Conservation (phyloP, 495 filamentous ascomycete genomes). For the Neurospora discreta region DNA sequence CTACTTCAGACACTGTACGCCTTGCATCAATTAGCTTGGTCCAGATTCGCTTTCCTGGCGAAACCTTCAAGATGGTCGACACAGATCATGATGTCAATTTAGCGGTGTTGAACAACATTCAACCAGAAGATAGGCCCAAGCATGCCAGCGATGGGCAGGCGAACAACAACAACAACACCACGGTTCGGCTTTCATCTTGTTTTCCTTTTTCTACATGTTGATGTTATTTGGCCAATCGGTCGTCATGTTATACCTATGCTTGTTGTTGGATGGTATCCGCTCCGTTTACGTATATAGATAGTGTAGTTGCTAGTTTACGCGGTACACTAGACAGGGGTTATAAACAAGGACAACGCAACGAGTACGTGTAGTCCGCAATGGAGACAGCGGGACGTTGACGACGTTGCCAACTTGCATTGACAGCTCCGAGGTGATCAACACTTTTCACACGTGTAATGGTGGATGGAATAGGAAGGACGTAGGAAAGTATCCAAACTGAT, state of each 20-base stretch:
- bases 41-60: neutral
- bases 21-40: neutral
- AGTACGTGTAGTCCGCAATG: neutral
- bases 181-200: neutral
- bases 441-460: neutral
- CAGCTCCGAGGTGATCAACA: neutral
- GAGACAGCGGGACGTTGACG: neutral
- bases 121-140: neutral
- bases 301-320: neutral
- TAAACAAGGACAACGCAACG: neutral
- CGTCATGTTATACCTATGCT: constrained; percentile 1
- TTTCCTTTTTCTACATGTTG: neutral
- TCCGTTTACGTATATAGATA: no score
- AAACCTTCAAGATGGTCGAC: neutral
- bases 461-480: neutral
- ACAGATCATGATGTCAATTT: neutral
- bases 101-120: neutral
- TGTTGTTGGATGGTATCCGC: neutral
- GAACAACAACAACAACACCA: neutral
- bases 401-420: constrained; percentile 8
- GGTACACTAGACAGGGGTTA: neutral
- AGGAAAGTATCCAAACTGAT: neutral
- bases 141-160: neutral
- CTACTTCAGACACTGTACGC: neutral
- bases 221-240: neutral